phyloP scores from a whole-genome alignment of 306 rosid genomes.

The Ammopiptanthus mongolicus region DNA sequence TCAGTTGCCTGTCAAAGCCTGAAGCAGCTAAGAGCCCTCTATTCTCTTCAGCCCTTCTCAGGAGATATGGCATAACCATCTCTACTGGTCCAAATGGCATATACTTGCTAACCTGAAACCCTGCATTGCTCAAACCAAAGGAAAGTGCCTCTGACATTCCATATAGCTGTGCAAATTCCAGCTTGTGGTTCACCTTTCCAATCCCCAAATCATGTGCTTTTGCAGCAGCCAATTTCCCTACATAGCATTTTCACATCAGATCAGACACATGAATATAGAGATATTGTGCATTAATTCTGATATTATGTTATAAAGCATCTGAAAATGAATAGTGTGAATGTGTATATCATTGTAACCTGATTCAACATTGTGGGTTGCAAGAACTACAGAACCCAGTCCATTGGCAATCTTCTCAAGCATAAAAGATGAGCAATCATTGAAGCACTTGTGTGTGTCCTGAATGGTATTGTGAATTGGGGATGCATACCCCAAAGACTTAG shows the following conservation, averaged over 20 bases:
- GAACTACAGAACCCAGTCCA: conserved; percentile 55
- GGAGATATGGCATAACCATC: conserved; percentile 72
- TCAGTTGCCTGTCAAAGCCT: conserved; percentile 56
- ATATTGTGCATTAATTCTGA: not conserved
- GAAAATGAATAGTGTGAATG: not conserved
- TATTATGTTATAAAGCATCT: not conserved
- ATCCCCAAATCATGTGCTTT: conserved; percentile 70
- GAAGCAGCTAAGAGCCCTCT: conserved; percentile 81
- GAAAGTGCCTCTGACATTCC: conserved; percentile 93
- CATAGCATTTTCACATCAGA: not conserved
- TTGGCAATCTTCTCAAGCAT: conserved; percentile 56
- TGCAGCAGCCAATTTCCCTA: conserved; percentile 65
- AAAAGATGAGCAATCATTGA: conserved; percentile 56
- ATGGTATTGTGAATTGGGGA: conserved; percentile 73
- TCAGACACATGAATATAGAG: not conserved
- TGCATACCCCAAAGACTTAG: conserved; percentile 49
- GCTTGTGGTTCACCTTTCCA: conserved; percentile 54
- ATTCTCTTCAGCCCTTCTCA: conserved; percentile 89
- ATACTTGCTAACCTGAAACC: conserved; percentile 89
- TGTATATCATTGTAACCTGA: conserved; percentile 72
- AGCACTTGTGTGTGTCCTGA: conserved; percentile 69
- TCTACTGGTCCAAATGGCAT: conserved; percentile 91
- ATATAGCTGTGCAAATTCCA: conserved; percentile 75
- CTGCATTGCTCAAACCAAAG: conserved; percentile 73
- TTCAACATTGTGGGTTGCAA: conserved; percentile 87